Evolutionary conservation across 768 basidiomycete species (phyloP).

Genomic region (Boletus vermiculosoides): DNA sequence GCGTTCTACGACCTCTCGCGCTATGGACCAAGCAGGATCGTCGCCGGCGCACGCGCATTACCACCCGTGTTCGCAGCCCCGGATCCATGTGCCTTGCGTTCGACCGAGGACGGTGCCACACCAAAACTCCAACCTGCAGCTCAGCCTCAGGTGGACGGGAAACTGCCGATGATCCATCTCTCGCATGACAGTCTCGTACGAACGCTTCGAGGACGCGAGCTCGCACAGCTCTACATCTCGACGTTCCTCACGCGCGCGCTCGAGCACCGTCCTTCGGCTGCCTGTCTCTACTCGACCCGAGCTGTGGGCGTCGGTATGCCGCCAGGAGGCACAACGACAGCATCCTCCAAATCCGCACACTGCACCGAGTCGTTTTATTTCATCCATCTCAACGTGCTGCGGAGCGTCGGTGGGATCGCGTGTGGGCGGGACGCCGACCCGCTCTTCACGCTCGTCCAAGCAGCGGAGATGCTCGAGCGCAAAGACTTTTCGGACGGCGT

Average conservation of each 20-base stretch:
- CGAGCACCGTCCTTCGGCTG: conserved; percentile 46
- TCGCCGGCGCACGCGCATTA: conserved; percentile 46
- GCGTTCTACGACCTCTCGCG: conserved; percentile 75
- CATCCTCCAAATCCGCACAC: conserved; percentile 16
- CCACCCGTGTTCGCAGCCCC: conserved; percentile 31
- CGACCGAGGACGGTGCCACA: background rate
- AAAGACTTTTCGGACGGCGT: conserved; percentile 69
- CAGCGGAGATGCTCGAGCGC: conserved; percentile 67
- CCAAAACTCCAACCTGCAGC: background rate
- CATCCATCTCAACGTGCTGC: conserved; percentile 69
- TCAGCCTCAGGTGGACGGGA: background rate
- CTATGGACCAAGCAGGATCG: conserved; percentile 69
- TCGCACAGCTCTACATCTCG: conserved; percentile 59
- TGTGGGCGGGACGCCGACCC: conserved; percentile 74
- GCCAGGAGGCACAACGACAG: background rate
- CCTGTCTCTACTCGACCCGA: conserved; percentile 45
- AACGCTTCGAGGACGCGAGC: conserved; percentile 64
- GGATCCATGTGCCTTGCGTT: conserved; percentile 15
- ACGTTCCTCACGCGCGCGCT: conserved; percentile 59
- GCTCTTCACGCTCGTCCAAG: conserved; percentile 65
- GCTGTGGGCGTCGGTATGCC: conserved; percentile 3
- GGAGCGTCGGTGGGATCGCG: conserved; percentile 69
- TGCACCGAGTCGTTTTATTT: conserved; percentile 75
- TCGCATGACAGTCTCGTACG: conserved; percentile 40
- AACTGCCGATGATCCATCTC: conserved; percentile 26